These are phyloP conservation scores for Penicillium hordei DNA, from an alignment of 2,329 filamentous ascomycete species.

Conservation along the genomic window DNA sequence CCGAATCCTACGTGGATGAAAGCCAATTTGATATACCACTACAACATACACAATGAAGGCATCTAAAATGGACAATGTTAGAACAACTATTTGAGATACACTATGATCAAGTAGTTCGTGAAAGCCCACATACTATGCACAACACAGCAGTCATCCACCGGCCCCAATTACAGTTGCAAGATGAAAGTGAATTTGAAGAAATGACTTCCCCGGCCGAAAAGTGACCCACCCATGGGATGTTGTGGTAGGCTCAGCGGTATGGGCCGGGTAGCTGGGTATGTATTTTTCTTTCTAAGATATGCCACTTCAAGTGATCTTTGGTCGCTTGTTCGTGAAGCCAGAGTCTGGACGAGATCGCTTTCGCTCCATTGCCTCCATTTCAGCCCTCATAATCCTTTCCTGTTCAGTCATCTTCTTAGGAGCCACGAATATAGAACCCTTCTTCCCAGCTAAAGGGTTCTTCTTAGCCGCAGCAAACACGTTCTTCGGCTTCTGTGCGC, in stretches of 20 bases:
- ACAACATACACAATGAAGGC: no score
- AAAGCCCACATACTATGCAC: no score
- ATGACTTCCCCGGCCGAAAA: neutral
- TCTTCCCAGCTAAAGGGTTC: slow-evolving; percentile 69
- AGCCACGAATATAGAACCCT: slow-evolving; percentile 57
- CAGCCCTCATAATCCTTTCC: slow-evolving; percentile 85
- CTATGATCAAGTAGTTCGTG: no score
- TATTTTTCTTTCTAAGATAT: neutral
- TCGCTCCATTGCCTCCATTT: slow-evolving; percentile 61
- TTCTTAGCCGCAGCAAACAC: slow-evolving; percentile 69
- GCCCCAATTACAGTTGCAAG: neutral
- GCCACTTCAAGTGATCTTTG: slow-evolving; percentile 32
- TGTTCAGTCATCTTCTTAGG: slow-evolving; percentile 85
- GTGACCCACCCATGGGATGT: neutral
- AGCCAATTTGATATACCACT: no score
- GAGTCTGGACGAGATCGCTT: slow-evolving; percentile 54
- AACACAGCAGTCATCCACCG: no score
- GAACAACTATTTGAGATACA: no score
- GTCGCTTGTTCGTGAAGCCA: slow-evolving; percentile 37
- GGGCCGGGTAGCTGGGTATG: neutral
- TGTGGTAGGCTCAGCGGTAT: neutral
- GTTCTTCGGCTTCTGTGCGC: slow-evolving; percentile 55
- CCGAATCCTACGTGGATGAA: no score
- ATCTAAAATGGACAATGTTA: no score
- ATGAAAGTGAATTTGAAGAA: neutral